Conservation (phyloP, 345 rosid species). For the Cardamine chenopodiifolia region DNA sequence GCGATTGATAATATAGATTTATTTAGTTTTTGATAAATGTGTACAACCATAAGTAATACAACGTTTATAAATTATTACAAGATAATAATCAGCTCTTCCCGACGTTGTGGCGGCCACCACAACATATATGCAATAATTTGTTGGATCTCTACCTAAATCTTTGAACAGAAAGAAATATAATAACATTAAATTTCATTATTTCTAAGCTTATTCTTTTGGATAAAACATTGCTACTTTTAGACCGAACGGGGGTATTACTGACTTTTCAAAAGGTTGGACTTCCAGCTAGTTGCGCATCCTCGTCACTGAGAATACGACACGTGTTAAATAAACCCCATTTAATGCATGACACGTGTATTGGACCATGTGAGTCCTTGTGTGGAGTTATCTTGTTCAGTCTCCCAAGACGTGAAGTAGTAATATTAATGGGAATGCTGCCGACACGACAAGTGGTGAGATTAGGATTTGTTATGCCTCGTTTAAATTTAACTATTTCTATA, state of each 20-base stretch:
- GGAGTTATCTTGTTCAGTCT: conserved; percentile 45
- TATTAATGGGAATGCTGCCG: conserved; percentile 33
- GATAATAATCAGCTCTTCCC: background rate
- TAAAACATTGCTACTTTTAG: conserved; percentile 1
- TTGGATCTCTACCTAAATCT: conserved; percentile 1
- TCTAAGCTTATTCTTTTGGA: background rate
- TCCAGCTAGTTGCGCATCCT: conserved; percentile 36
- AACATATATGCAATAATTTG: background rate
- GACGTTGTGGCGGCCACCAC: background rate
- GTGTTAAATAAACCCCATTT: conserved; percentile 7
- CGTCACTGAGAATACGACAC: conserved; percentile 38
- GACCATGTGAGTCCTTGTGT: conserved; percentile 38
- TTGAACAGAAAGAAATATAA: background rate
- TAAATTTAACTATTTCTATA: conserved; percentile 1
- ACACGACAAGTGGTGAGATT: conserved; percentile 31
- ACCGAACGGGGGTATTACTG: conserved; percentile 14
- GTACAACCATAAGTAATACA: background rate
- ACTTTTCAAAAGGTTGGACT: background rate
- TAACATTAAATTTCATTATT: background rate
- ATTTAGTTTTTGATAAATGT: background rate
- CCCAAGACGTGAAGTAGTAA: conserved; percentile 43
- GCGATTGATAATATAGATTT: no score
- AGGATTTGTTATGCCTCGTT: conserved; percentile 17
- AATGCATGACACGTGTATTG: background rate
- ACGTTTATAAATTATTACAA: background rate